Conservation (phyloP, 345 rosid species). For the Schrenkiella parvula region DNA sequence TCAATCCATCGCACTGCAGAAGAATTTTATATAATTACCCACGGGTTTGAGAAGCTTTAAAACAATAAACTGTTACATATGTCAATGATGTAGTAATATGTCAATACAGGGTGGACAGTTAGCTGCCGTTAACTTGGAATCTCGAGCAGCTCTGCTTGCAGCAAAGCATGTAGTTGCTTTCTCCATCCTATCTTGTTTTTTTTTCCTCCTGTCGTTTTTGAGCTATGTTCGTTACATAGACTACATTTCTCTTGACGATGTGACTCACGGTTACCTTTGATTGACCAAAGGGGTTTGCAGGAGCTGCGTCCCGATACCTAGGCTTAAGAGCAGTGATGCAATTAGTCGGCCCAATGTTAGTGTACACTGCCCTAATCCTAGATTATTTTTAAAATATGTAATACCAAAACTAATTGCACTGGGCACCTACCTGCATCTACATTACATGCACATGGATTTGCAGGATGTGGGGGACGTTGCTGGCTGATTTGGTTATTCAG, state of each 20-base stretch:
- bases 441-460: conserved; percentile 7
- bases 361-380: not conserved
- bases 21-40: not conserved
- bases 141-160: conserved; percentile 80
- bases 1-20: not conserved
- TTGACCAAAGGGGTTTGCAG: conserved; percentile 65
- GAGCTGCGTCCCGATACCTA: conserved; percentile 85
- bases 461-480: conserved; percentile 95
- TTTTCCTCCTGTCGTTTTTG: not conserved
- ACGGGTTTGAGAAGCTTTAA: not conserved
- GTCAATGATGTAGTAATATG: not conserved
- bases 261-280: not conserved
- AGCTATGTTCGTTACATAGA: not conserved
- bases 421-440: not conserved
- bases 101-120: conserved; percentile 66
- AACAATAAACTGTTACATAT: not conserved
- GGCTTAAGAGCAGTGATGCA: conserved; percentile 72
- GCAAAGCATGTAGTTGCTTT: conserved; percentile 62
- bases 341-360: conserved; percentile 83
- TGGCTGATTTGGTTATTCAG: conserved; percentile 92
- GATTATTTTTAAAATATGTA: not conserved
- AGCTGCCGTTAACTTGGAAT: conserved; percentile 69
- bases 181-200: not conserved
- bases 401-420: not conserved
- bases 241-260: not conserved